Evolutionary conservation across 75 land plant genomes (phyloP).

Genomic region (Pseudotsuga menziesii): DNA sequence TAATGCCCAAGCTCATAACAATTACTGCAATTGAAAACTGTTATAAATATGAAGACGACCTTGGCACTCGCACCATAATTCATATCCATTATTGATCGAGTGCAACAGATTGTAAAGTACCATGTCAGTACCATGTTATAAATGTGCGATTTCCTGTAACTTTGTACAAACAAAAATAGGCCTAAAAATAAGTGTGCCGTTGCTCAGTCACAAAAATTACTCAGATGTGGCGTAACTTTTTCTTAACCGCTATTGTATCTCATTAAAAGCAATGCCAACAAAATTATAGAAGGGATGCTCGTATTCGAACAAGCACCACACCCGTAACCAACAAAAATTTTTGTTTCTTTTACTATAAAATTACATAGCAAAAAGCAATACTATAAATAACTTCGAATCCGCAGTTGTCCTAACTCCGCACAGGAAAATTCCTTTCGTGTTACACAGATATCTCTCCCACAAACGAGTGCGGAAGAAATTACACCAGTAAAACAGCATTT

Average conservation of each 20-base stretch:
- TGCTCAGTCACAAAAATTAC: too few relatives aligned
- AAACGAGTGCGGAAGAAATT: constrained; percentile 4
- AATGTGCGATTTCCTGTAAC: too few relatives aligned
- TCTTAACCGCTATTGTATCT: neutral
- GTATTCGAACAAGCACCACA: neutral
- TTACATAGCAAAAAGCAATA: neutral
- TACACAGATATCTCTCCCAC: neutral
- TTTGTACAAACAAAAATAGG: too few relatives aligned
- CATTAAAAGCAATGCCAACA: neutral
- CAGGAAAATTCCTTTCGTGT: neutral
- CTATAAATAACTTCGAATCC: neutral
- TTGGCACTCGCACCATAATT: too few relatives aligned
- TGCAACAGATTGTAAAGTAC: too few relatives aligned
- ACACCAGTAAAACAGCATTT: constrained; percentile 79
- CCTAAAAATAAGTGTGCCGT: too few relatives aligned
- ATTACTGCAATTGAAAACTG: too few relatives aligned
- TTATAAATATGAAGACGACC: too few relatives aligned
- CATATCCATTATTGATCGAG: too few relatives aligned
- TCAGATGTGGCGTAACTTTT: neutral
- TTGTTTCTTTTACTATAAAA: neutral
- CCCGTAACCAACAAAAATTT: neutral
- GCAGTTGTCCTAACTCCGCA: neutral
- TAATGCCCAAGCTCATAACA: too few relatives aligned
- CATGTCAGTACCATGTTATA: too few relatives aligned
- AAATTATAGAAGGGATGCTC: neutral